Evolutionary conservation across 192 early-diverging fungal species (phyloP).

Genomic region (Coemansia asiatica): DNA sequence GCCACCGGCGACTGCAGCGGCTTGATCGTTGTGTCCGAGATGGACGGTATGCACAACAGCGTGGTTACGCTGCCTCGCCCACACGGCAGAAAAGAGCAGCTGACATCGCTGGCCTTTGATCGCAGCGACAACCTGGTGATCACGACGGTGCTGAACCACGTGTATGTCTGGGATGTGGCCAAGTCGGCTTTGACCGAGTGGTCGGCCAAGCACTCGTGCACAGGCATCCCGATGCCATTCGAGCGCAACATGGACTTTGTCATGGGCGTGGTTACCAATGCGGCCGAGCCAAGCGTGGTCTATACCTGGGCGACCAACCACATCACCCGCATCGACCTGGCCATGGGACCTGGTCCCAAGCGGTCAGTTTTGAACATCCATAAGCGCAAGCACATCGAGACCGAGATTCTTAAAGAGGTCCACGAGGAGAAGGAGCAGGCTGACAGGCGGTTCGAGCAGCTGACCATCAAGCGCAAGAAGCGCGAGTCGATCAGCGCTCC

Average conservation of each 20-base stretch:
- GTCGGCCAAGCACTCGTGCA: conserved; percentile 70
- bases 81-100: conserved; percentile 5
- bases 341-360: conserved; percentile 55
- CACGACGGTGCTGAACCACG: conserved; percentile 72
- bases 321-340: conserved; percentile 74
- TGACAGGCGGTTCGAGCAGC: conserved; percentile 42
- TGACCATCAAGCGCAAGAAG: conserved; percentile 52
- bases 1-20: conserved; percentile 75
- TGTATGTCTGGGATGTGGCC: conserved; percentile 70
- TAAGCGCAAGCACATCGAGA: conserved; percentile 62
- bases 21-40: conserved; percentile 70
- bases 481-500: conserved; percentile 29
- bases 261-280: conserved; percentile 71
- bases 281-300: conserved; percentile 61
- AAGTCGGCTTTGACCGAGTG: conserved; percentile 73
- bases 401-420: conserved; percentile 35
- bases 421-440: conserved; percentile 44
- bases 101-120: conserved; percentile 33
- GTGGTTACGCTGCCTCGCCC: conserved; percentile 14
- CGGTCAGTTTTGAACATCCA: conserved; percentile 59
- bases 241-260: conserved; percentile 67
- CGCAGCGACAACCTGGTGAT: conserved; percentile 32
- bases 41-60: conserved; percentile 62
- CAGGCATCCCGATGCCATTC: conserved; percentile 65
- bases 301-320: conserved; percentile 70